These are phyloP conservation scores for Barnettozyma botsteinii DNA, from an alignment of 805 yeast genomes.

Conservation along the genomic window DNA sequence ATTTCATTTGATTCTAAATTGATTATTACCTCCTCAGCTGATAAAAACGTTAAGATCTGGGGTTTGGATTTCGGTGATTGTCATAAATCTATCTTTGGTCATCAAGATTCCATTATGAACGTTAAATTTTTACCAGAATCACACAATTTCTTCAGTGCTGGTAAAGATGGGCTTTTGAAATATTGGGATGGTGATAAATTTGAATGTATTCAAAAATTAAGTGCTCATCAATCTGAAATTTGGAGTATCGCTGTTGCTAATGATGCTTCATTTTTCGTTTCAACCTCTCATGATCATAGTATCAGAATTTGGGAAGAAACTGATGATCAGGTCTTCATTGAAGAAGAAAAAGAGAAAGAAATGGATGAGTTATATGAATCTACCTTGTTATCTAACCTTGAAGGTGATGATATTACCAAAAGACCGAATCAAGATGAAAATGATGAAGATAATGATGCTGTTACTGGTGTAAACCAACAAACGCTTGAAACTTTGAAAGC, in stretches of 20 bases:
- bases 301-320: conserved; percentile 91
- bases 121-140: conserved; percentile 80
- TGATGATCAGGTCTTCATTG: conserved; percentile 91
- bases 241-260: conserved; percentile 83
- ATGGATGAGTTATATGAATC: conserved; percentile 87
- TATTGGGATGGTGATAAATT: conserved; percentile 99
- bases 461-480: conserved; percentile 66
- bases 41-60: conserved; percentile 96
- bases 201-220: conserved; percentile 82
- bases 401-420: conserved; percentile 40
- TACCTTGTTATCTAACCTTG: conserved; percentile 68
- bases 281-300: conserved; percentile 91
- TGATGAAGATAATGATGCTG: conserved; percentile 47
- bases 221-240: conserved; percentile 87
- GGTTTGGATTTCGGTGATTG: conserved; percentile 99
- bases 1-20: conserved; percentile 85
- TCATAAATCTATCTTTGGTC: conserved; percentile 94
- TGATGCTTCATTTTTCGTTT: conserved; percentile 65
- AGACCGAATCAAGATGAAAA: conserved; percentile 32
- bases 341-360: conserved; percentile 95
- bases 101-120: conserved; percentile 90
- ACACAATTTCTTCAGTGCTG: conserved; percentile 84
- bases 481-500: conserved; percentile 79
- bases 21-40: conserved; percentile 91
- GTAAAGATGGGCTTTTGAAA: conserved; percentile 84